Percentiles rank a stretch among this genome's conserved stretches.
Evolutionary conservation across 2,329 filamentous ascomycete genomes (phyloP).

Genomic region (Xylogone sp.): DNA sequence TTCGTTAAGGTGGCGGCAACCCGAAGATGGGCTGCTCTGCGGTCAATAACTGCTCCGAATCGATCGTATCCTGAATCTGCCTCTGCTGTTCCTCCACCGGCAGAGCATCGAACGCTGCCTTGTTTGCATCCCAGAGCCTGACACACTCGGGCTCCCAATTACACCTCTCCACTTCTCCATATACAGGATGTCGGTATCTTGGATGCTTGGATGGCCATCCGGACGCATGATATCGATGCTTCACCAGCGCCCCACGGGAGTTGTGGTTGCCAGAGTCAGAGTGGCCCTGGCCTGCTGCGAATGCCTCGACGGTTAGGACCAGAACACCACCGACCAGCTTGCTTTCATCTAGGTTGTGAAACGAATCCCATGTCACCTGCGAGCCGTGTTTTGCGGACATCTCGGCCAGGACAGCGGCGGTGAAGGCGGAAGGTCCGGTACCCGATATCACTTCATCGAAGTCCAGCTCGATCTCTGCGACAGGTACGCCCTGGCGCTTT

Average conservation of each 20-base stretch:
- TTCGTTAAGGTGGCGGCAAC: not conserved
- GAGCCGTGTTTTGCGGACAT: constrained; percentile 49
- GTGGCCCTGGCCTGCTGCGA: constrained; percentile 70
- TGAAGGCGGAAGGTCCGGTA: constrained; percentile 71
- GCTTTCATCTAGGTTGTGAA: constrained; percentile 64
- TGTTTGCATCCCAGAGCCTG: constrained; percentile 60
- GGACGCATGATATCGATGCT: constrained; percentile 73
- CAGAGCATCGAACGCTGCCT: constrained; percentile 55
- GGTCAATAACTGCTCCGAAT: not conserved
- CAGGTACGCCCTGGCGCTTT: constrained; percentile 51
- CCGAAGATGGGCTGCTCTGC: not conserved
- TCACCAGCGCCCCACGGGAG: constrained; percentile 61
- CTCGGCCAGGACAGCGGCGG: constrained; percentile 58
- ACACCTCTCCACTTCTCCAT: constrained; percentile 66
- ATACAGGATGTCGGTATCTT: constrained; percentile 63
- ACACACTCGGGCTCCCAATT: constrained; percentile 67
- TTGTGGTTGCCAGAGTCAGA: constrained; percentile 70
- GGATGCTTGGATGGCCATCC: constrained; percentile 66
- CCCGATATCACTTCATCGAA: constrained; percentile 71
- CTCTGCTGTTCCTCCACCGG: constrained; percentile 56
- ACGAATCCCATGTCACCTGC: constrained; percentile 56
- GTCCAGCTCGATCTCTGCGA: constrained; percentile 60
- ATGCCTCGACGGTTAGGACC: constrained; percentile 67
- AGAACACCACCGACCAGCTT: constrained; percentile 61
- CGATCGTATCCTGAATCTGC: constrained; percentile 17